phyloP scores from a whole-genome alignment of 768 basidiomycete genomes.

The Multifurca ochricompacta region DNA sequence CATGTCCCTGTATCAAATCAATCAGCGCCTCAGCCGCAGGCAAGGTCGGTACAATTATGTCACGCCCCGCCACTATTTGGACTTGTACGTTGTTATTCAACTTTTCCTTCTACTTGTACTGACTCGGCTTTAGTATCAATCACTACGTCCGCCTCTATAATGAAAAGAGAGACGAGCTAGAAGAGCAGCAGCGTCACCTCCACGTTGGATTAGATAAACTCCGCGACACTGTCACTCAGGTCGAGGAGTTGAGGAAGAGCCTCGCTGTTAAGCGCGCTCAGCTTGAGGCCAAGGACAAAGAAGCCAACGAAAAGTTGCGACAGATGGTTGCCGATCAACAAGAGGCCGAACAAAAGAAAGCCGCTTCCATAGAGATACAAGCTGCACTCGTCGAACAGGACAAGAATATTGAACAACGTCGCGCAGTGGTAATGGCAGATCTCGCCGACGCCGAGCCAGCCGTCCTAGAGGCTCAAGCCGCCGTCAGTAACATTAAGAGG shows the following conservation, averaged over 20 bases:
- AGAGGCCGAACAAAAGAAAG: conserved; percentile 97
- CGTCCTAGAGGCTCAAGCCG: conserved; percentile 87
- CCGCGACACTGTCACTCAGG: conserved; percentile 90
- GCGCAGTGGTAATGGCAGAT: conserved; percentile 85
- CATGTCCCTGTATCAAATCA: conserved; percentile 81
- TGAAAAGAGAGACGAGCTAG: conserved; percentile 94
- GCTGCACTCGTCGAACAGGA: conserved; percentile 91
- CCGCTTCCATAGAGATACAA: conserved; percentile 93
- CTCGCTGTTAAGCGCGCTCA: conserved; percentile 91
- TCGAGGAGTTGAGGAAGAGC: conserved; percentile 92
- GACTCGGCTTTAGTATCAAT: conserved; percentile 59
- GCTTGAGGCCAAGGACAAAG: conserved; percentile 85
- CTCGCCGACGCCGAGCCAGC: conserved; percentile 97
- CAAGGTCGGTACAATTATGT: conserved; percentile 97
- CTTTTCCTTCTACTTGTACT: conserved; percentile 2
- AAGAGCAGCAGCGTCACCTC: conserved; percentile 97
- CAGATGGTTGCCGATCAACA: conserved; percentile 99
- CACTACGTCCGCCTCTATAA: conserved; percentile 93
- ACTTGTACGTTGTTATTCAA: conserved; percentile 65
- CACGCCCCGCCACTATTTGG: conserved; percentile 95
- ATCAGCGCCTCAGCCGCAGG: conserved; percentile 78
- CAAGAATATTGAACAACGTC: conserved; percentile 78
- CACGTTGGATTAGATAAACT: conserved; percentile 98
- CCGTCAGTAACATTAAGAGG: conserved; percentile 95
- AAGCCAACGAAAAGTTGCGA: conserved; percentile 95